These are phyloP conservation scores for Auricularia heimuer DNA, from an alignment of 768 basidiomycete species.

Conservation along the genomic window DNA sequence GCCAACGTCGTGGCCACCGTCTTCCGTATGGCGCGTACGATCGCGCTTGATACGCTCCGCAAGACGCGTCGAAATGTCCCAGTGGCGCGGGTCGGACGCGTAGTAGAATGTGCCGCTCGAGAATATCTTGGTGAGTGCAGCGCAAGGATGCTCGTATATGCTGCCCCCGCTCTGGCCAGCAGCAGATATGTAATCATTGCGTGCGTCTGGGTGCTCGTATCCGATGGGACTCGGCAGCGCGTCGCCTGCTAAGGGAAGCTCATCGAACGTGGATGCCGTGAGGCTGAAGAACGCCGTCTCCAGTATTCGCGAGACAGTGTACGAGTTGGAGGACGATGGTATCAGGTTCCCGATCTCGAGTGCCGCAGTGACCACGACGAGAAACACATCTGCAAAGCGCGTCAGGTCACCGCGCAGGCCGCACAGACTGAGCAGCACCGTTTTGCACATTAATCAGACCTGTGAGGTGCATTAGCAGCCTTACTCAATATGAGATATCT, in stretches of 20 bases:
- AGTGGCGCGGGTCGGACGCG: slow-evolving; percentile 56
- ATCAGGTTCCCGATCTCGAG: slow-evolving; percentile 66
- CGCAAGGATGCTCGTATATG: slow-evolving; percentile 80
- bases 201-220: slow-evolving; percentile 39
- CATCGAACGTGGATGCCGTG: slow-evolving; percentile 78
- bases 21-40: slow-evolving; percentile 13
- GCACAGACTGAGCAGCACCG: slow-evolving; percentile 16
- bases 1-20: slow-evolving; percentile 34
- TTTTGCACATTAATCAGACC: slow-evolving; percentile 24
- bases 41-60: slow-evolving; percentile 54
- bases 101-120: slow-evolving; percentile 93
- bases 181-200: slow-evolving; percentile 18
- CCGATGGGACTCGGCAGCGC: slow-evolving; percentile 35
- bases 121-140: slow-evolving; percentile 81
- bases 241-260: slow-evolving; percentile 45
- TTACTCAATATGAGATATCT: too few relatives aligned
- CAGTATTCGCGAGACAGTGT: slow-evolving; percentile 74
- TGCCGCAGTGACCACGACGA: slow-evolving; percentile 69
- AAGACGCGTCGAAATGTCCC: slow-evolving; percentile 86
- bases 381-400: slow-evolving; percentile 58
- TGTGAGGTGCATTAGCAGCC: not conserved
- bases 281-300: slow-evolving; percentile 86
- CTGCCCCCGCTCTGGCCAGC: slow-evolving; percentile 31
- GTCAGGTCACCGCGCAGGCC: not conserved
- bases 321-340: slow-evolving; percentile 40